Conservation (phyloP, 2,329 filamentous ascomycete genomes). For the Ceratocystis ficicola region DNA sequence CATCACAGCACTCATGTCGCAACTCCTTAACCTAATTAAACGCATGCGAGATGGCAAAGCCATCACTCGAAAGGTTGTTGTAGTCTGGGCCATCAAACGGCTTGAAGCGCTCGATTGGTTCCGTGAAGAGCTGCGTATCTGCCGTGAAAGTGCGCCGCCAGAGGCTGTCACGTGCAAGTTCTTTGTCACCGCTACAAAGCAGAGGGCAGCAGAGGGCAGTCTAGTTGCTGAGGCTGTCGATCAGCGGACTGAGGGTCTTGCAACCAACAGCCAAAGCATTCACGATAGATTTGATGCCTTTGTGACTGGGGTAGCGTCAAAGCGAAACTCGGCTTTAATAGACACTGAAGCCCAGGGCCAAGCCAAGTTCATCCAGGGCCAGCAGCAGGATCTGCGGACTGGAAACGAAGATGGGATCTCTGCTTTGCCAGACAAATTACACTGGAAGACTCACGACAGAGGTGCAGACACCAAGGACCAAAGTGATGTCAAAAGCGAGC, state of each 20-base stretch:
- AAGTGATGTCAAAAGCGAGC: background rate
- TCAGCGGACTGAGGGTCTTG: constrained; percentile 32
- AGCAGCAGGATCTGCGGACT: constrained; percentile 62
- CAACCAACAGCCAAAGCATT: constrained; percentile 56
- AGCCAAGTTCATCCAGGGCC: constrained; percentile 61
- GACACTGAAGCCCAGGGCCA: constrained; percentile 70
- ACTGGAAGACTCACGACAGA: background rate
- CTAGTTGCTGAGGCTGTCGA: constrained; percentile 29
- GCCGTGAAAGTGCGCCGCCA: constrained; percentile 75
- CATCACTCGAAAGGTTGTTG: constrained; percentile 77
- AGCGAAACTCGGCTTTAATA: constrained; percentile 75
- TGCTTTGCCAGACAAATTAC: constrained; percentile 55
- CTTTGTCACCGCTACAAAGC: constrained; percentile 71
- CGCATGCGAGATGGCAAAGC: constrained; percentile 91
- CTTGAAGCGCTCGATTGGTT: constrained; percentile 97
- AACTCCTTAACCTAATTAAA: constrained; percentile 88
- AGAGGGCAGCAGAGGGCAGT: constrained; percentile 13
- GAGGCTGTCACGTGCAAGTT: constrained; percentile 89
- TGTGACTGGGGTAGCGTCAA: constrained; percentile 74
- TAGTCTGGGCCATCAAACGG: constrained; percentile 87
- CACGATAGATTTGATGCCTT: constrained; percentile 82
- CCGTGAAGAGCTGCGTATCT: constrained; percentile 84
- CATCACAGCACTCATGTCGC: constrained; percentile 84
- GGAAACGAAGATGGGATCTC: constrained; percentile 80
- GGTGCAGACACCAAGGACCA: background rate